A percentile compares a stretch with the other conserved stretches of the same genome.
Evolutionary conservation across 2,329 filamentous ascomycete species (phyloP).

Genomic region (Trichophyton verrucosum): DNA sequence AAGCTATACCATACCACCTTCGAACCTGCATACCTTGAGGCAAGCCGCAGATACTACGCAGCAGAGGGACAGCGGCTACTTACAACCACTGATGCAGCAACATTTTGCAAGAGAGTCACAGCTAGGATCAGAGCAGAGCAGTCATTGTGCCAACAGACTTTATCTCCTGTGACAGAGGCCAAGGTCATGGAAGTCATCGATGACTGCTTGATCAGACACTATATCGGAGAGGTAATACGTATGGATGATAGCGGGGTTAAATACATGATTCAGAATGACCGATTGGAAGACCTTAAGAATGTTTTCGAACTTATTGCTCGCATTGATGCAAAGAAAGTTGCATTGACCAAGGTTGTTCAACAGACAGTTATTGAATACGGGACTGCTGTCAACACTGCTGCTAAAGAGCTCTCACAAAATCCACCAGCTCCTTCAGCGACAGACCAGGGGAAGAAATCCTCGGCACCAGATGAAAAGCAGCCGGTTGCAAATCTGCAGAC

Average conservation of each 20-base stretch:
- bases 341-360: conserved; percentile 59
- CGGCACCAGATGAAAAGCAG: conserved; percentile 34
- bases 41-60: conserved; percentile 62
- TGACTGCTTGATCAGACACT: conserved; percentile 60
- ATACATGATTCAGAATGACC: conserved; percentile 86
- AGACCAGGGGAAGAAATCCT: conserved; percentile 38
- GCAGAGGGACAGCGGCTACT: conserved; percentile 63
- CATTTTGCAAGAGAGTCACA: conserved; percentile 67
- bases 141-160: conserved; percentile 68
- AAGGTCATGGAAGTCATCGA: conserved; percentile 72
- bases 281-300: conserved; percentile 62
- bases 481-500: conserved; percentile 65
- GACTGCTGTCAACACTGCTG: conserved; percentile 61
- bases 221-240: conserved; percentile 68
- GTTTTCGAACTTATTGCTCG: conserved; percentile 67
- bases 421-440: conserved; percentile 31
- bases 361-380: conserved; percentile 68
- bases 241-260: conserved; percentile 74
- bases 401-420: conserved; percentile 43
- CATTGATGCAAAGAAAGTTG: conserved; percentile 60
- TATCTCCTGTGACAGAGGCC: conserved; percentile 57
- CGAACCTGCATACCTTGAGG: conserved; percentile 61
- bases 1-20: conserved; percentile 78
- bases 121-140: conserved; percentile 67
- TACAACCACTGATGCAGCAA: conserved; percentile 63